A percentile compares a stretch with the other conserved stretches of the same genome.
Evolutionary conservation across 768 basidiomycete species (phyloP).

Genomic region (Boletellus sp.): DNA sequence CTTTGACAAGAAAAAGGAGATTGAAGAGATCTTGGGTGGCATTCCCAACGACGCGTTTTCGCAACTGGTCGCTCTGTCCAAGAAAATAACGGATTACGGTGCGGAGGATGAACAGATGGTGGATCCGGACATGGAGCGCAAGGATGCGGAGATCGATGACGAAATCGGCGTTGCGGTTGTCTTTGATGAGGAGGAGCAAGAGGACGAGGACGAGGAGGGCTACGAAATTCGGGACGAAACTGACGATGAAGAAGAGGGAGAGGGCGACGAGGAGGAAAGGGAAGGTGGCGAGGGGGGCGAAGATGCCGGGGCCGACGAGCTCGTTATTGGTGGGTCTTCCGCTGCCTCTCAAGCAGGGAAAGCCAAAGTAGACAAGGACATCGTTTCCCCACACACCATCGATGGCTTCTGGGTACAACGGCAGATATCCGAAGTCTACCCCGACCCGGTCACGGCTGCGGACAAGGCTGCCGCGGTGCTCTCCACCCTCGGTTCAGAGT

Average conservation of each 20-base stretch:
- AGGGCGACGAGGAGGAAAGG: slow-evolving; percentile 42
- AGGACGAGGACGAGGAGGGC: slow-evolving; percentile 87
- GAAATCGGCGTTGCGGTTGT: slow-evolving; percentile 97
- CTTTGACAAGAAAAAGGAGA: slow-evolving; percentile 95
- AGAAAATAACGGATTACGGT: slow-evolving; percentile 95
- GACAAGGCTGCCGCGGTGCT: slow-evolving; percentile 87
- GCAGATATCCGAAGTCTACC: slow-evolving; percentile 84
- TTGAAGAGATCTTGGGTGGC: slow-evolving; percentile 68
- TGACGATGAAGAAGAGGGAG: slow-evolving; percentile 70
- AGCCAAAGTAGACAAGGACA: slow-evolving; percentile 65
- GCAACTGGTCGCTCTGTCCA: slow-evolving; percentile 77
- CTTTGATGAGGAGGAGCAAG: slow-evolving; percentile 96
- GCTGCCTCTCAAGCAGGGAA: slow-evolving; percentile 42
- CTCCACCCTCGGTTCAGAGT: slow-evolving; percentile 81
- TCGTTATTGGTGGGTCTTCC: slow-evolving; percentile 75
- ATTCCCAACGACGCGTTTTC: slow-evolving; percentile 74
- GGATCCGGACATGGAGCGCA: slow-evolving; percentile 76
- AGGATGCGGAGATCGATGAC: slow-evolving; percentile 90
- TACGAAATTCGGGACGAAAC: slow-evolving; percentile 83
- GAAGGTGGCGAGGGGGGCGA: slow-evolving; percentile 45
- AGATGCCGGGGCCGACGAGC: slow-evolving; percentile 56
- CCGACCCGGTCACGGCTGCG: slow-evolving; percentile 91
- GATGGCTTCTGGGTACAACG: slow-evolving; percentile 99
- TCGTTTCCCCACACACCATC: slow-evolving; percentile 84
- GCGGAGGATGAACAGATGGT: slow-evolving; percentile 77